Evolutionary conservation across 148 eudicot species (phyloP), one percentile per base, ranked within the genome.

Genomic region (Dysphania ambrosioides): DNA sequence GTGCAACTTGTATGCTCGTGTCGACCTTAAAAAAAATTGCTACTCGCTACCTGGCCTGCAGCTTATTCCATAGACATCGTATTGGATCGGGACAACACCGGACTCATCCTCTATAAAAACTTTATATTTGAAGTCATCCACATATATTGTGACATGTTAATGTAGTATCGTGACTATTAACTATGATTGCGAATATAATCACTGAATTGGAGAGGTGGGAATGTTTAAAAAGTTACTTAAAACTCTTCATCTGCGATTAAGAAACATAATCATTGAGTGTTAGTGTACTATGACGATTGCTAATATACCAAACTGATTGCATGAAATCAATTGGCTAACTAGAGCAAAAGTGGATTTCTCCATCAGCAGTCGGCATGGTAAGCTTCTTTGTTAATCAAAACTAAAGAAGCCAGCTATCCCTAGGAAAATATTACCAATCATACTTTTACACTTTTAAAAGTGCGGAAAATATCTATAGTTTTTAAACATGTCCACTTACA

Each of bases 371-470:
- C 3, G 16, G 27, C 19, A 66, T 7, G 16, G 27, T 27, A 66
- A 55, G 78, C 78, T 66, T 75, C 44, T 1, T 38, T 51, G 36
- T 66, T 75, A 56, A 75, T 11, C 27, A 41, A 60, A 34, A 53
- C 65, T 35, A 35, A 24, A 31, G 11, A 27, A 35, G 23, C 29
- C 53, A 23, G 6, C 51, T 38, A 66, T 40, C 51, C 19, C 51
- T 66, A 36, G 5, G 5, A 36, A 1, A 36, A 36, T 36, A 4
- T 5, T 47, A 16, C 51, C 15, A 47, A 47, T 47, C 16, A 47
- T 47, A 47, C 53, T 13, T 11, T 13, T 47, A 13, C 21, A 47
- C 53, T 47, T 16, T 15, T 47, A 13, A 11, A 13, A 47, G 53
- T 47, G 53, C 13, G 21, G 2, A 13, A 47, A 47, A 11, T 3